Percentiles rank a stretch among this genome's conserved stretches.
These are phyloP conservation scores for Malassezia sympodialis DNA, from an alignment of 1,284 basidiomycete genomes.

Conservation along the genomic window DNA sequence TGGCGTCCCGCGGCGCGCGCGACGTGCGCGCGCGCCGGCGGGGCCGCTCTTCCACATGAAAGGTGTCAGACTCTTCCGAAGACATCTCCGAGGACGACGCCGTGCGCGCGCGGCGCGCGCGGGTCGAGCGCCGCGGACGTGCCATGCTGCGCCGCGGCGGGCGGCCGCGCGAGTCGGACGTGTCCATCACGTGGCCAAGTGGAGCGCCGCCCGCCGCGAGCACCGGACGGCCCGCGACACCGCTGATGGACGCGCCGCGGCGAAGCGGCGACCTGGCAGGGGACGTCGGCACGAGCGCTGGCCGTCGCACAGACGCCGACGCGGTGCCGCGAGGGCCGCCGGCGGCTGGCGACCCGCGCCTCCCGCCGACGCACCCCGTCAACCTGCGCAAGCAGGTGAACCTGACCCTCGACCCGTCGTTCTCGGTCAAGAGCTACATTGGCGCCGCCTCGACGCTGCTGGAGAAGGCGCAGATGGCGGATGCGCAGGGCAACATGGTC, in stretches of 20 bases:
- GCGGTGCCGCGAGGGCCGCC: background rate
- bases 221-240: background rate
- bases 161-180: background rate
- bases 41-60: constrained; percentile 9
- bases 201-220: background rate
- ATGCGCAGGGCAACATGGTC: constrained; percentile 41
- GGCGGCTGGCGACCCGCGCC: background rate
- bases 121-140: constrained; percentile 1
- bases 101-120: background rate
- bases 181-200: background rate
- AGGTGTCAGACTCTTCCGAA: constrained; percentile 10
- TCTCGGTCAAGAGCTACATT: constrained; percentile 43
- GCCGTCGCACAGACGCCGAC: background rate
- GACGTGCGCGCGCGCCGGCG: background rate
- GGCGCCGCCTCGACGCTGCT: constrained; percentile 42
- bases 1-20: background rate
- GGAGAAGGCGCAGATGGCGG: constrained; percentile 42
- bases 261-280: background rate
- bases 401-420: constrained; percentile 34
- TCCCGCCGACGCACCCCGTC: constrained; percentile 39
- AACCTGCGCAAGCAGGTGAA: constrained; percentile 41
- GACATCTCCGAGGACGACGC: background rate
- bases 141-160: background rate
- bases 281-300: background rate
- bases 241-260: background rate